Evolutionary conservation across 2,329 filamentous ascomycete genomes (phyloP).

Genomic region (Graphilbum fragrans): DNA sequence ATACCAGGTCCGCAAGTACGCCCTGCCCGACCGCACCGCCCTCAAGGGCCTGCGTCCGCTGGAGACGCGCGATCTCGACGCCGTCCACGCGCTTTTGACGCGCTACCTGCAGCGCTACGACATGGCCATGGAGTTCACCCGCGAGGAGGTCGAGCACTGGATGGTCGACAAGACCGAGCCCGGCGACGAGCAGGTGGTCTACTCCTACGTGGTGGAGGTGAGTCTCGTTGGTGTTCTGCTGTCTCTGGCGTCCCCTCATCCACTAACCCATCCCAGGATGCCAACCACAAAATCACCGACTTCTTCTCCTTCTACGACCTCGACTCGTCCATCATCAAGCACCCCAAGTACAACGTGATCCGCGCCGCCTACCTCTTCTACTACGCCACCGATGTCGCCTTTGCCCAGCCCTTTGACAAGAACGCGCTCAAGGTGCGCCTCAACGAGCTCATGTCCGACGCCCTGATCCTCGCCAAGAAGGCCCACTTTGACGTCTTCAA

Average conservation of each 20-base stretch:
- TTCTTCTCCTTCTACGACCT: conserved; percentile 96
- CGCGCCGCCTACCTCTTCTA: conserved; percentile 95
- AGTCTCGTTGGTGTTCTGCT: conserved; percentile 6
- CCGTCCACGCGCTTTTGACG: conserved; percentile 61
- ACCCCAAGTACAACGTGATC: conserved; percentile 64
- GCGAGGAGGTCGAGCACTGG: conserved; percentile 81
- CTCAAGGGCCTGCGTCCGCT: conserved; percentile 70
- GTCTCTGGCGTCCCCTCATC: too few species aligned
- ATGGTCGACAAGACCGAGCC: conserved; percentile 58
- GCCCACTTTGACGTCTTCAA: conserved; percentile 92
- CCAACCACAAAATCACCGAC: conserved; percentile 76
- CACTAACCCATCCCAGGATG: conserved; percentile 24
- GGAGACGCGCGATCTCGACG: conserved; percentile 64
- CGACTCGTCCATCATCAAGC: conserved; percentile 81
- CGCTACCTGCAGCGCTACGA: conserved; percentile 72
- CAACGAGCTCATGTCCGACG: conserved; percentile 70
- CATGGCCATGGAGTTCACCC: conserved; percentile 69
- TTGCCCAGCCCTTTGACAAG: conserved; percentile 42
- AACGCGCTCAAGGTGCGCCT: conserved; percentile 63
- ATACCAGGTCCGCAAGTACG: conserved; percentile 77
- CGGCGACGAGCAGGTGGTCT: conserved; percentile 69
- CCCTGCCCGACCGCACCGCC: conserved; percentile 60
- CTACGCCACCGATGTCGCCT: conserved; percentile 76
- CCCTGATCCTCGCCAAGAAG: conserved; percentile 76
- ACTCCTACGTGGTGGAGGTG: conserved; percentile 84